Evolutionary conservation across 495 filamentous ascomycete species (phyloP), one percentile per base, ranked within the genome.

Genomic region (Penicillium fimorum): DNA sequence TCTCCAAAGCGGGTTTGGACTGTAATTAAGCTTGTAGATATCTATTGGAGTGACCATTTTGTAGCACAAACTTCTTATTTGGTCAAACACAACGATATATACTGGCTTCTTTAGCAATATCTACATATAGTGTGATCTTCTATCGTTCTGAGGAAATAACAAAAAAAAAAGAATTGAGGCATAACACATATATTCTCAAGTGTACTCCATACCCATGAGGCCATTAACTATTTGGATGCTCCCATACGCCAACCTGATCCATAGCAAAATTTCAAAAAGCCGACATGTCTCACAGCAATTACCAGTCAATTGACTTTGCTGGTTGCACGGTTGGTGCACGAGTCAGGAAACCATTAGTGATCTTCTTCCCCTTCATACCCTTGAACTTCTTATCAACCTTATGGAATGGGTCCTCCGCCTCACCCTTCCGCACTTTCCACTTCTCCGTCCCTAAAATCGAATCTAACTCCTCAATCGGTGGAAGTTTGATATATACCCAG

Each of bases 381-480:
- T 78, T 78, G 43, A 76, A 79, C 71, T 80, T 86, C 73, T 78
- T 79, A 66, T 95, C 91, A 54, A 93, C 64, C 65, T 85, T 86
- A 30, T 76, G 80, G 68, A 89, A 91, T 32, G 82, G 82, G 57
- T 81, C 79, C 12, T 67, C 69, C 4, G 79, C 78, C 68, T 92
- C 91, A 20, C 78, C 87, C 71, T 85, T 88, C 72, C 78, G 85
- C 15, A 97, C 84, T 79, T 85, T 92, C 88, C 90, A 96, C 70
- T 82, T 86, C 62, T 79, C 74, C 0, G 92, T 97, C 0, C 91
- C 91, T 15, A 97, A 75, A 53, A 91, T 79, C 0, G 78, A 80
- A 71, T 97, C 92, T 49, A 97, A 73, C 70, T 97, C 93, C 55
- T 90, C 87, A 1, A 96, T 80, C 0, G 90, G 85, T 27, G 93